Evolutionary conservation across 106 monocot genomes (phyloP), one percentile per base, ranked within the genome.

Genomic region (Allium sativum): DNA sequence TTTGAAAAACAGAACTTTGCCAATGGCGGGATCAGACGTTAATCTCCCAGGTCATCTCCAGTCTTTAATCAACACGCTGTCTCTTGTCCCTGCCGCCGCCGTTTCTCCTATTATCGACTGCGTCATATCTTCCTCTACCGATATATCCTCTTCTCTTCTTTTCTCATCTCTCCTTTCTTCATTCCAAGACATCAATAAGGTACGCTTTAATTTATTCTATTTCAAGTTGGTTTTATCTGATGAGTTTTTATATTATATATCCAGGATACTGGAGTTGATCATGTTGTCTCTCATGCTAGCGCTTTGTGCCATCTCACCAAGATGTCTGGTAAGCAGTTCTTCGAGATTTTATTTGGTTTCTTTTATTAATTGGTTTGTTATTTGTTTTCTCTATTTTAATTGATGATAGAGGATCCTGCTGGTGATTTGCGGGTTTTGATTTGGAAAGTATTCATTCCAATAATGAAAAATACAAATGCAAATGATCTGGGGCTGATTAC

Each of bases 81-180:
- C 70, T 48, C 55, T 69, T 21, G 71, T 86, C 40, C 89, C 89
- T 7, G 59, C 81, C 3, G 71, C 77, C 40, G 82, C 86, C 65
- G 66, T 78, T 5, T 71, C 93, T 2, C 83, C 85, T n/a, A 69
- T 94, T 71, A 58, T 94, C 59, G 86, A 94, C 69, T 94, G 89
- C 65, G 86, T 94, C 50, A 52, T 89, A 31, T 78, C 76, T 21
- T 89, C 89, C 31, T 66, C 91, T 40, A 45, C 43, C 40, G 18
- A 83, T 21, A 72, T 81, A 19, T 56, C 83, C 15, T 61, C 69
- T 17, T 18, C 60, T 5, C 81, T 94, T 64, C 84, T 94, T 45
- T 61, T 52, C 53, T 76, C 78, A 31, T 80, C 89, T 51, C 77
- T 94, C 58, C 57, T 60, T 48, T 31, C 31, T 31, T 55, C 78